These are phyloP conservation scores for Gossypium trilobum DNA, from an alignment of 441 rosid species.

Conservation along the genomic window DNA sequence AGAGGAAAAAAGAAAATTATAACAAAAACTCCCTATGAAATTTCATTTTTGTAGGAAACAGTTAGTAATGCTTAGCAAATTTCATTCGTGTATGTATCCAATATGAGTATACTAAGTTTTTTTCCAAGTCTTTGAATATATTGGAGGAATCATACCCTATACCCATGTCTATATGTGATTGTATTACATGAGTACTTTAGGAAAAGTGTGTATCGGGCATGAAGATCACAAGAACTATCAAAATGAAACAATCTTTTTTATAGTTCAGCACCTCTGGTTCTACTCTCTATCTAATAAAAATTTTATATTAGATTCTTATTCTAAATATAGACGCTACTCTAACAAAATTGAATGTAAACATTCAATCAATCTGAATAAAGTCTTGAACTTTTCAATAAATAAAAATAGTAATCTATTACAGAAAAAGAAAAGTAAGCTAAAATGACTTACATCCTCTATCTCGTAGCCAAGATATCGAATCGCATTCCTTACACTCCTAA, in stretches of 20 bases:
- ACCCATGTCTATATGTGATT: not conserved
- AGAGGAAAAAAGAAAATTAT: not conserved
- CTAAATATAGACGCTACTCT: not conserved
- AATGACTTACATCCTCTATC: conserved; percentile 55
- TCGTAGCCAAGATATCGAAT: conserved; percentile 67
- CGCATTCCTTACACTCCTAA: conserved; percentile 79
- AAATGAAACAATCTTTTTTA: not conserved
- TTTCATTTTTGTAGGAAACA: not conserved
- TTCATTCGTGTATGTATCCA: not conserved
- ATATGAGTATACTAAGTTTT: not conserved
- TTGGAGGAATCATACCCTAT: not conserved
- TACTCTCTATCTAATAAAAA: not conserved
- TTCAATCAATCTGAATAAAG: not conserved
- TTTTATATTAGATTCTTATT: not conserved
- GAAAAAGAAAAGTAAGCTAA: not conserved
- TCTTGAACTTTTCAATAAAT: not conserved
- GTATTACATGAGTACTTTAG: not conserved
- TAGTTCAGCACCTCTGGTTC: not conserved
- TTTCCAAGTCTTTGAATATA: not conserved
- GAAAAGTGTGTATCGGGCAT: not conserved
- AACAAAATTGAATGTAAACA: not conserved
- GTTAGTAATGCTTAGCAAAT: not conserved
- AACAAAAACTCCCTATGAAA: not conserved
- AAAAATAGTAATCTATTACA: not conserved
- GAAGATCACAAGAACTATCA: not conserved